Evolutionary conservation across 768 basidiomycete species (phyloP).

Genomic region (Boletus subcaerulescens): DNA sequence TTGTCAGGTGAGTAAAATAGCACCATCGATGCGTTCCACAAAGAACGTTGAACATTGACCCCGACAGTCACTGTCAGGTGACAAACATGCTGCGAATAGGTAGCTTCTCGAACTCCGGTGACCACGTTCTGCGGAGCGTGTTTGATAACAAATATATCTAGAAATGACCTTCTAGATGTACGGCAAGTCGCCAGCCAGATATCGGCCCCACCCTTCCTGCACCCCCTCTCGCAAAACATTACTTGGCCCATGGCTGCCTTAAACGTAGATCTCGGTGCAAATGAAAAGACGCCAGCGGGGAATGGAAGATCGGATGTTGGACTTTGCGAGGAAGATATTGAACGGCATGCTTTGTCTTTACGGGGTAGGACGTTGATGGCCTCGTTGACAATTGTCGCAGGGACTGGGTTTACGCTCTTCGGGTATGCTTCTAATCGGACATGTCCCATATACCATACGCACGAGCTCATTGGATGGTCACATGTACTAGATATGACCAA

Average conservation of each 20-base stretch:
- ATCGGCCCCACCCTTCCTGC: background rate
- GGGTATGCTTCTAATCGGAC: constrained; percentile 37
- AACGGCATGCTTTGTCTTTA: constrained; percentile 13
- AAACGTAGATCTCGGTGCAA: background rate
- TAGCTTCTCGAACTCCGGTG: constrained; percentile 2
- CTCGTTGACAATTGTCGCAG: constrained; percentile 54
- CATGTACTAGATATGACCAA: constrained; percentile 58
- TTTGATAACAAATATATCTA: constrained; percentile 11
- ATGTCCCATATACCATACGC: background rate
- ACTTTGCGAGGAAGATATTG: constrained; percentile 10
- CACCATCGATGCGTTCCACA: background rate
- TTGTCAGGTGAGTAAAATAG: constrained; percentile 12
- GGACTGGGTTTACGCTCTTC: constrained; percentile 60
- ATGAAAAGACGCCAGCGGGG: constrained; percentile 8
- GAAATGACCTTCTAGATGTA: background rate
- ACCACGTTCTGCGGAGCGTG: constrained; percentile 2
- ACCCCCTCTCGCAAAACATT: background rate
- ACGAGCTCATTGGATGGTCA: background rate
- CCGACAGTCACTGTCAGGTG: constrained; percentile 6
- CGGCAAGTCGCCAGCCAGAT: background rate
- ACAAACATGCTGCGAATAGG: background rate
- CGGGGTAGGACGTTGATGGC: constrained; percentile 42
- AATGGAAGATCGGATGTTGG: background rate
- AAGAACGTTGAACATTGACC: background rate
- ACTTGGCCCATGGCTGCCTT: constrained; percentile 4